Conservation (phyloP, 2,329 filamentous ascomycete species). For the Venturia nashicola region DNA sequence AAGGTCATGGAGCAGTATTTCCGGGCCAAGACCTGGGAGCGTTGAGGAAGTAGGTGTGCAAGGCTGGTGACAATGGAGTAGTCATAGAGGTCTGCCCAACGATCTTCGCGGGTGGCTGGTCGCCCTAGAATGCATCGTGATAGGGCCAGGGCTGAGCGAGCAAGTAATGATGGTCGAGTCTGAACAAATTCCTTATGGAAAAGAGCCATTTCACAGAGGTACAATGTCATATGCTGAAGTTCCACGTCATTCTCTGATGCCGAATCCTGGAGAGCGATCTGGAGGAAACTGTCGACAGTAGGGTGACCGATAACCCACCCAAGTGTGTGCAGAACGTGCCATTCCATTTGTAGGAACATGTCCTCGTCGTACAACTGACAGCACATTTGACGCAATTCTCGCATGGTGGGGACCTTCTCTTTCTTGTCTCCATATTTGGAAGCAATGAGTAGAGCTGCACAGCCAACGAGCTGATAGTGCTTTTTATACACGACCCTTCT, state of each 20-base stretch:
- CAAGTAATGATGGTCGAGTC: conserved; percentile 80
- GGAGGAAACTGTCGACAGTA: conserved; percentile 86
- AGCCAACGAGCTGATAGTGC: conserved; percentile 96
- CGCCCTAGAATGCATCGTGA: conserved; percentile 76
- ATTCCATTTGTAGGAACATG: conserved; percentile 99
- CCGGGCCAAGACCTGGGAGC: conserved; percentile 53
- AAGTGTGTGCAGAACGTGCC: conserved; percentile 95
- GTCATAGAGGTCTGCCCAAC: conserved; percentile 63
- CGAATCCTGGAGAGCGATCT: conserved; percentile 68
- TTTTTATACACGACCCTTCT: conserved; percentile 97
- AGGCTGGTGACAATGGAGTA: conserved; percentile 53
- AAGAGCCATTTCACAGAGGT: conserved; percentile 87
- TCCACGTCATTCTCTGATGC: conserved; percentile 75
- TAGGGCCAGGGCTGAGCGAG: conserved; percentile 73
- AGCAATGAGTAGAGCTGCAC: conserved; percentile 87
- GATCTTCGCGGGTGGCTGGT: conserved; percentile 59
- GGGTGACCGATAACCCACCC: conserved; percentile 95
- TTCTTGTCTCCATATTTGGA: conserved; percentile 99
- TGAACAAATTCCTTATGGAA: conserved; percentile 98
- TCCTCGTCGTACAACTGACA: conserved; percentile 96
- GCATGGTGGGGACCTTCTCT: conserved; percentile 93
- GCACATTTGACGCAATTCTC: conserved; percentile 98
- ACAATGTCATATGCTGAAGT: conserved; percentile 65
- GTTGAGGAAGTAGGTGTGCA: conserved; percentile 53
- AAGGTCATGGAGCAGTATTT: conserved; percentile 58